Evolutionary conservation across 108 stramenopile species (phyloP), one percentile per base, ranked within the genome.

Genomic region (Cylindrotheca fusiformis): DNA sequence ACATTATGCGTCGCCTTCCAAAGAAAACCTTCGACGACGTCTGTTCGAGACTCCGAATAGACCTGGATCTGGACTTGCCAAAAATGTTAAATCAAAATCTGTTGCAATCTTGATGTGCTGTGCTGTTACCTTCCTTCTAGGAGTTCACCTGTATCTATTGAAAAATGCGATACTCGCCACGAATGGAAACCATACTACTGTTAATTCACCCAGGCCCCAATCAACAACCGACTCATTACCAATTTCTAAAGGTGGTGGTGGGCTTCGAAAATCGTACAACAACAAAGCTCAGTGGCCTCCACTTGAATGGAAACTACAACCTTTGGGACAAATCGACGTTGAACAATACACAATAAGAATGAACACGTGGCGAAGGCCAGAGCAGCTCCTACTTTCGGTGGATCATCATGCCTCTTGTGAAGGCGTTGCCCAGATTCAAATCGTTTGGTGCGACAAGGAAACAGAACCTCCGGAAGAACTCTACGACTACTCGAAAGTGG

Each of bases 261-360:
- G 4, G 20, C n/a, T 41, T 5, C 50, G 20, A n/a, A 51, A 51
- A 51, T 51, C 21, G 12, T 4, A 17, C 50, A 51, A 6, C 10
- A n/a, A n/a, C n/a, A 8, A 51, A 5, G 21, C 10, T 4, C 50
- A 21, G n/a, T 51, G 50, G 50, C 21, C 50, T 5, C 18, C 21
- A 6, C 4, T 5, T 17, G 20, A 51, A 6, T 31, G 1, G 26
- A 50, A 48, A 8, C 48, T 63, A 1, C 51, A 51, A 54, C 21
- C 63, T 19, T 56, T 73, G 10, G 31, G 29, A 46, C 46, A 55
- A 54, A 66, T 57, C 30, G 85, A 90, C 64, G 46, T 45, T 4
- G 69, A 75, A 56, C 60, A 76, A 55, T 90, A 78, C 49, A 90
- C 88, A 18, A 77, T 90, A 12, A 83, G 88, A 45, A 82, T 90